Conservation (phyloP, 1,139 yeast species). For the Spencermartinsiella ligniputridi region DNA sequence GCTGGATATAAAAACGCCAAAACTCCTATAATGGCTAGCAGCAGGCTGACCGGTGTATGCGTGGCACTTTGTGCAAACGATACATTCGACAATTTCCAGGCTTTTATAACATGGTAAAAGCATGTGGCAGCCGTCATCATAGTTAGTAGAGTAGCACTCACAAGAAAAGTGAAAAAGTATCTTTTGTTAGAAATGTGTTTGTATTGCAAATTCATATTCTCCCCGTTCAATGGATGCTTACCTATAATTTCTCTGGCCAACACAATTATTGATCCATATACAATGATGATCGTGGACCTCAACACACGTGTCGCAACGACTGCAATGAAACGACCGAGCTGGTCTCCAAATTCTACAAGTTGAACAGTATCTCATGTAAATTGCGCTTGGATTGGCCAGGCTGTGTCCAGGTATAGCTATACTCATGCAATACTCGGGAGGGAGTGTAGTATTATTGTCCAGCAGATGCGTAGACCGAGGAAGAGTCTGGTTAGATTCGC, state of each 20-base stretch:
- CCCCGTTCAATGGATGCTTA: too few relatives aligned
- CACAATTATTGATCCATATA: slow-evolving; percentile 72
- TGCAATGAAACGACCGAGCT: slow-evolving; percentile 67
- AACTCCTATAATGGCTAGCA: slow-evolving; percentile 46
- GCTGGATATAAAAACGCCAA: slow-evolving; percentile 51
- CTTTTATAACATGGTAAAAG: slow-evolving; percentile 41
- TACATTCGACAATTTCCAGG: slow-evolving; percentile 39
- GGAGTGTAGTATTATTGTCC: slow-evolving; percentile 40
- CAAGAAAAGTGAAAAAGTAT: slow-evolving; percentile 49
- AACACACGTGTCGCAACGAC: slow-evolving; percentile 60
- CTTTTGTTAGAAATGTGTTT: too few relatives aligned
- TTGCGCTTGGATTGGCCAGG: slow-evolving; percentile 30
- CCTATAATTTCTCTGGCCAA: slow-evolving; percentile 65
- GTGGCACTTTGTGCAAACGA: slow-evolving; percentile 29
- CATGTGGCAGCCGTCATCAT: slow-evolving; percentile 24
- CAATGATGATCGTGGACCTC: slow-evolving; percentile 70
- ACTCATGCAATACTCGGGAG: slow-evolving; percentile 59
- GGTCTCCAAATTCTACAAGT: slow-evolving; percentile 69
- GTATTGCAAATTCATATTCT: too few relatives aligned
- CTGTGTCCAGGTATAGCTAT: slow-evolving; percentile 49
- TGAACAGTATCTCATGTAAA: slow-evolving; percentile 49
- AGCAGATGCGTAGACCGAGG: slow-evolving; percentile 66
- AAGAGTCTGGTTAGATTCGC: slow-evolving; percentile 30
- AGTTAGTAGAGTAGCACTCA: slow-evolving; percentile 30
- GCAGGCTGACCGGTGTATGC: slow-evolving; percentile 42